Base-by-base conservation (phyloP, 164 flowering plant species). In the Stephania cephalantha region DNA sequence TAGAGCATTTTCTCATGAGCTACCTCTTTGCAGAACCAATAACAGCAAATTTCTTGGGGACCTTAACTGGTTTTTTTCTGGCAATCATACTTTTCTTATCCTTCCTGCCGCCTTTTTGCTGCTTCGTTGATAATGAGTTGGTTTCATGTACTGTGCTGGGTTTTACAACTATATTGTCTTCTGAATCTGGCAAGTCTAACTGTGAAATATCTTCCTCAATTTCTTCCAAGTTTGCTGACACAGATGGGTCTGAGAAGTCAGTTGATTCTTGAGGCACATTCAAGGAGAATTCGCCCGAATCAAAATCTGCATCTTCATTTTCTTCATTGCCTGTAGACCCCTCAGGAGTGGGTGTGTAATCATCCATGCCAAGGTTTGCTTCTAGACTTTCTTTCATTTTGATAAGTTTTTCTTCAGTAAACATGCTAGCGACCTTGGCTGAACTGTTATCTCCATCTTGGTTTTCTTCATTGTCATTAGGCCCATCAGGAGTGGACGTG, bases 21-120 rank as follows among this genome's bases (percentile, higher is more conserved):
- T 80, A 91, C 94, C 87, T 89, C 29, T 85, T 89, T 35, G 90
- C 86, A 78, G 97, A 88, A 73, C 92, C 94, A 31, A 86, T 88
- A 70, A 87, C 70, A 5, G 55, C 78, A 17, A 84, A 71, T 81
- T 84, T 50, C 15, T 50, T 85, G 3, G 83, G 80, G 15, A 17
- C 74, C 69, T 81, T 85, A 70, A 63, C 76, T 42, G 69, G 68
- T 71, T 82, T 88, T 68, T 29, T 77, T 78, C 82, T 84, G 10
- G 55, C 80, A 9, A 8, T 46, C 58, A 7, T 71, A 67, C 82
- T 84, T 77, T 76, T 83, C 78, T 75, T 66, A 2, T 50, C 50
- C 17, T 30, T 72, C 55, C 25, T 69, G 6, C n/a, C 45, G 72
- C 70, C 80, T 58, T 79, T 50, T 65, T 12, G 74, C 15, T 76